A percentile compares a stretch with the other conserved stretches of the same genome.
Conservation (phyloP, 768 basidiomycete genomes). For the Macrolepiota fuliginosa region DNA sequence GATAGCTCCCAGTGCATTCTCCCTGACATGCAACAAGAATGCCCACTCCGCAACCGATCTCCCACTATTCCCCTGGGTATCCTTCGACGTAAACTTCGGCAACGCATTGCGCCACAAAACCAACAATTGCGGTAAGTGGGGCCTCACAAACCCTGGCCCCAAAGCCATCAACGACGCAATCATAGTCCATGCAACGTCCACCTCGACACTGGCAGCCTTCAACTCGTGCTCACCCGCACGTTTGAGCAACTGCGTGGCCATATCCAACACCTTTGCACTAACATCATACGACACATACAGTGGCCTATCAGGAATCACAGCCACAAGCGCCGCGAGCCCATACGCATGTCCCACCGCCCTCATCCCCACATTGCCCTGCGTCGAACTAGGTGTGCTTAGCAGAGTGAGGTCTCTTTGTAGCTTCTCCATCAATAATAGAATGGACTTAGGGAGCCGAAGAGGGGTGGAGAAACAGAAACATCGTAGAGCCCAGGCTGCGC, state of each 20-base stretch:
- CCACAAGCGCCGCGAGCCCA: slow-evolving; percentile 84
- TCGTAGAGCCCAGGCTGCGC: slow-evolving; percentile 83
- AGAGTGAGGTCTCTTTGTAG: slow-evolving; percentile 80
- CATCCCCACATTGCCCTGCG: slow-evolving; percentile 58
- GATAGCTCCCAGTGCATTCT: slow-evolving; percentile 87
- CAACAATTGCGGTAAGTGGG: slow-evolving; percentile 90
- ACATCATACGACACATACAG: slow-evolving; percentile 95
- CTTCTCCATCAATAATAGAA: slow-evolving; percentile 74
- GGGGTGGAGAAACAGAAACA: slow-evolving; percentile 92
- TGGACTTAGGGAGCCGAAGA: slow-evolving; percentile 74
- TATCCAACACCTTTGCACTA: slow-evolving; percentile 86
- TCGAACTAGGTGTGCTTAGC: slow-evolving; percentile 67
- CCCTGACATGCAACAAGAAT: slow-evolving; percentile 88
- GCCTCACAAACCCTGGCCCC: slow-evolving; percentile 90
- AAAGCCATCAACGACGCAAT: slow-evolving; percentile 90
- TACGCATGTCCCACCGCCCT: slow-evolving; percentile 87
- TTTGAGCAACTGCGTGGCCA: slow-evolving; percentile 87
- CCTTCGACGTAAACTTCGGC: slow-evolving; percentile 92
- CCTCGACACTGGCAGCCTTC: slow-evolving; percentile 74
- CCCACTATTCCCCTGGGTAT: slow-evolving; percentile 54
- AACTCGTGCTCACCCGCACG: slow-evolving; percentile 90
- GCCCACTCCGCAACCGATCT: slow-evolving; percentile 81
- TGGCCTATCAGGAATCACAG: slow-evolving; percentile 82
- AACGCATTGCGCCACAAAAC: slow-evolving; percentile 97
- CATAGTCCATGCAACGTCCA: slow-evolving; percentile 92